phyloP scores from a whole-genome alignment of 352 stramenopile genomes.

The Phytophthora pini region DNA sequence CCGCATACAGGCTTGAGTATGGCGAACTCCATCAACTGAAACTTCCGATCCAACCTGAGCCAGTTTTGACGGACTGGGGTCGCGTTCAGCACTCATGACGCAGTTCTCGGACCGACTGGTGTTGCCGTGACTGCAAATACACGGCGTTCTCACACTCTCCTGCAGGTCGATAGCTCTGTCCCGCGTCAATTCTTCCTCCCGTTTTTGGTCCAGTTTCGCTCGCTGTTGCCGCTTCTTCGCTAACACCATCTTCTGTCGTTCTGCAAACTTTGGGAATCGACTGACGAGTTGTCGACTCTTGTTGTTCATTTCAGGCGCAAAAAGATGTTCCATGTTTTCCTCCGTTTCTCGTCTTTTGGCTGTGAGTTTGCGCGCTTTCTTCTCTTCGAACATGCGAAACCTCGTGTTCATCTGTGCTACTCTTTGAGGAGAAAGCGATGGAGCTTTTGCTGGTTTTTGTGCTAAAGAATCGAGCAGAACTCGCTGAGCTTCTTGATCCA shows the following conservation, averaged over 20 bases:
- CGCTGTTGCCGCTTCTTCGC: slow-evolving; percentile 39
- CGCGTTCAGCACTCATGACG: slow-evolving; percentile 9
- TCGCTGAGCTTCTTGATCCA: slow-evolving; percentile 17
- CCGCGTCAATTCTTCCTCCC: slow-evolving; percentile 22
- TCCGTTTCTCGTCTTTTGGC: slow-evolving; percentile 44
- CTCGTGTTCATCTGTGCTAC: slow-evolving; percentile 43
- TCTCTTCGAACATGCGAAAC: slow-evolving; percentile 50
- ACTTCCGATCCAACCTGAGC: slow-evolving; percentile 8
- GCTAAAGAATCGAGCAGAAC: slow-evolving; percentile 19
- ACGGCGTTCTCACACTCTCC: slow-evolving; percentile 47
- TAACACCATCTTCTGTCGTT: slow-evolving; percentile 39
- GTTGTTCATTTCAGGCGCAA: slow-evolving; percentile 43
- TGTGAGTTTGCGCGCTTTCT: slow-evolving; percentile 35
- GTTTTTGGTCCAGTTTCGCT: slow-evolving; percentile 31
- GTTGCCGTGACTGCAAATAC: slow-evolving; percentile 50
- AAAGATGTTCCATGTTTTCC: slow-evolving; percentile 33
- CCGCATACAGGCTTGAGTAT: slow-evolving; percentile 48
- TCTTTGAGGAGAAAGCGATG: slow-evolving; percentile 38
- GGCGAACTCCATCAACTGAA: slow-evolving; percentile 12
- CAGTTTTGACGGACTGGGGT: slow-evolving; percentile 21
- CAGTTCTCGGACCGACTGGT: slow-evolving; percentile 23
- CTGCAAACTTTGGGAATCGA: slow-evolving; percentile 47
- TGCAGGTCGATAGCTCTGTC: slow-evolving; percentile 41
- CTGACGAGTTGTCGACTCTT: slow-evolving; percentile 48
- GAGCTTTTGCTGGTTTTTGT: slow-evolving; percentile 5